Conservation (phyloP, 352 stramenopile species). For the Pythium sukuiense region DNA sequence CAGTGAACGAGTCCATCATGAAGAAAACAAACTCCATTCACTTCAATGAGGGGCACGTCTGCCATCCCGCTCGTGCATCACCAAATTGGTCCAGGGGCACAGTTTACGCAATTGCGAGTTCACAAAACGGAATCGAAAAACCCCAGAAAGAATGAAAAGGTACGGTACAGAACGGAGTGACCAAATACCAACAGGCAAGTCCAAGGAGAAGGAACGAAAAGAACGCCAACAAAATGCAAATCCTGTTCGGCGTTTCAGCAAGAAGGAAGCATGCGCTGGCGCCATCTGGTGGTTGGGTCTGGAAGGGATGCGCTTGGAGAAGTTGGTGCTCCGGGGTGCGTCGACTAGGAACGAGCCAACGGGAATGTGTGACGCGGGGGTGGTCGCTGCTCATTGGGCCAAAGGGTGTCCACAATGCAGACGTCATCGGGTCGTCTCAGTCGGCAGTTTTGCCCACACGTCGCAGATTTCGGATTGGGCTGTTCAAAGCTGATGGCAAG, state of each 20-base stretch:
- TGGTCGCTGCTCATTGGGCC: constrained; percentile 28
- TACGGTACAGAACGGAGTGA: background rate
- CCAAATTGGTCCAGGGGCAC: too few species aligned
- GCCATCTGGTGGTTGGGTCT: constrained; percentile 1
- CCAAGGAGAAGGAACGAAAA: background rate
- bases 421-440: constrained; percentile 26
- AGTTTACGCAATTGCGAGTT: background rate
- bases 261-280: background rate
- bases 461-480: constrained; percentile 29
- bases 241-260: background rate
- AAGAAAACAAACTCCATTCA: background rate
- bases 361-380: background rate
- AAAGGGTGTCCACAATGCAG: constrained; percentile 32
- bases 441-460: constrained; percentile 13
- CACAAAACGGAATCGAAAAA: background rate
- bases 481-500: constrained; percentile 4
- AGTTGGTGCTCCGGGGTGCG: background rate
- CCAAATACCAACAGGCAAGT: background rate
- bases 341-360: constrained; percentile 19
- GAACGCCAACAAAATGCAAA: too few species aligned
- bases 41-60: background rate
- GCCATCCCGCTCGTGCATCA: too few species aligned
- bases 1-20: background rate
- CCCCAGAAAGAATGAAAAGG: background rate
- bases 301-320: constrained; percentile 13